Conservation (phyloP, 805 yeast genomes). For the Barnettozyma wickerhamii region DNA sequence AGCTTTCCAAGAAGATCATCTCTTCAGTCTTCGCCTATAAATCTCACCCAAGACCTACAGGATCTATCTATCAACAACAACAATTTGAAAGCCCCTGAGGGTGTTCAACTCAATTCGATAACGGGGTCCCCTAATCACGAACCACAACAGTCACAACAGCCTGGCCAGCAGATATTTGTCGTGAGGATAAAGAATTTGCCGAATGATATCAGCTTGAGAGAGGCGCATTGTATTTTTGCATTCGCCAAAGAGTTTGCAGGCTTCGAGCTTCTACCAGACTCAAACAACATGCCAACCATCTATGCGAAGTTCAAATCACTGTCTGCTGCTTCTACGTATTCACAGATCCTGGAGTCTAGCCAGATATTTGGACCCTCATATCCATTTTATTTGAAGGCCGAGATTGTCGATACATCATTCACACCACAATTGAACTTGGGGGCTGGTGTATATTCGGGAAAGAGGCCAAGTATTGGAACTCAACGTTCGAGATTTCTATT, state of each 20-base stretch:
- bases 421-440: slow-evolving; percentile 17
- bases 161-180: slow-evolving; percentile 14
- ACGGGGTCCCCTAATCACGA: slow-evolving; percentile 4
- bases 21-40: slow-evolving; percentile 22
- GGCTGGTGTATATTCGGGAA: slow-evolving; percentile 27
- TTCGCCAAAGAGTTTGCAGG: slow-evolving; percentile 58
- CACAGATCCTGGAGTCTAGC: slow-evolving; percentile 36
- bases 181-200: slow-evolving; percentile 57
- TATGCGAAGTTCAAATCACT: slow-evolving; percentile 43
- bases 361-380: slow-evolving; percentile 47
- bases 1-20: slow-evolving; percentile 18
- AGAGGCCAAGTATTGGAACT: slow-evolving; percentile 51
- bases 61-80: slow-evolving; percentile 15
- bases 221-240: slow-evolving; percentile 63
- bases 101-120: background rate
- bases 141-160: slow-evolving; percentile 7
- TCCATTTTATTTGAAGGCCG: slow-evolving; percentile 37
- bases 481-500: slow-evolving; percentile 68
- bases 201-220: slow-evolving; percentile 57
- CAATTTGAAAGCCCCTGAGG: background rate
- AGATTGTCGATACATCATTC: slow-evolving; percentile 31
- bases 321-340: slow-evolving; percentile 39
- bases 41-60: slow-evolving; percentile 17
- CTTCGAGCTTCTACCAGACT: slow-evolving; percentile 41
- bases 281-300: slow-evolving; percentile 32